Conservation (phyloP, 495 filamentous ascomycete species). For the Penicillium psychrofluorescens region DNA sequence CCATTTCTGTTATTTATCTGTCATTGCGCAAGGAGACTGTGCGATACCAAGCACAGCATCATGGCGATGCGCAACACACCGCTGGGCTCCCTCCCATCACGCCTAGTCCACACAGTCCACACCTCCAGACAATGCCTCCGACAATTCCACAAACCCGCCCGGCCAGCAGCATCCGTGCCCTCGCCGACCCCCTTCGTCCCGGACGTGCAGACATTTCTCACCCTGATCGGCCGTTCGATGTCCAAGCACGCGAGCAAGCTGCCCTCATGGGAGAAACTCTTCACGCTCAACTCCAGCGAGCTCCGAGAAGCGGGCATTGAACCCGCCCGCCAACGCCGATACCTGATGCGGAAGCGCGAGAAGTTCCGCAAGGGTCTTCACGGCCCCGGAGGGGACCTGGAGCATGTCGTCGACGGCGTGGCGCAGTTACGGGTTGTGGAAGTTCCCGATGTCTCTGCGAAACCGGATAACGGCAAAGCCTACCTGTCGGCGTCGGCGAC, state of each 20-base stretch:
- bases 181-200: slow-evolving; percentile 76
- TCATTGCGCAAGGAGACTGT: not conserved
- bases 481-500: slow-evolving; percentile 29
- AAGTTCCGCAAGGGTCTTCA: slow-evolving; percentile 67
- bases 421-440: slow-evolving; percentile 66
- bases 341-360: slow-evolving; percentile 81
- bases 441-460: slow-evolving; percentile 27
- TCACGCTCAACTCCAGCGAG: slow-evolving; percentile 67
- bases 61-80: slow-evolving; percentile 30
- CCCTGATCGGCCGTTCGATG: slow-evolving; percentile 81
- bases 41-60: slow-evolving; percentile 1
- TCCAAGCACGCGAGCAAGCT: slow-evolving; percentile 73
- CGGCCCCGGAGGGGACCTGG: slow-evolving; percentile 72
- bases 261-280: slow-evolving; percentile 81
- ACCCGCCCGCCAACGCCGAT: slow-evolving; percentile 69
- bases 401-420: slow-evolving; percentile 62
- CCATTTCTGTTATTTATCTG: not conserved
- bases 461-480: slow-evolving; percentile 1
- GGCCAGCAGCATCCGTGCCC: slow-evolving; percentile 43
- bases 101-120: slow-evolving; percentile 17
- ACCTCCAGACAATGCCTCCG: slow-evolving; percentile 26
- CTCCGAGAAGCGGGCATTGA: slow-evolving; percentile 80
- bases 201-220: slow-evolving; percentile 85
- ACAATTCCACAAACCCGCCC: slow-evolving; percentile 19
- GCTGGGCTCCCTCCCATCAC: slow-evolving; percentile 19